Base-by-base conservation (phyloP, 305 asterid species). In the Rubia occidens region DNA sequence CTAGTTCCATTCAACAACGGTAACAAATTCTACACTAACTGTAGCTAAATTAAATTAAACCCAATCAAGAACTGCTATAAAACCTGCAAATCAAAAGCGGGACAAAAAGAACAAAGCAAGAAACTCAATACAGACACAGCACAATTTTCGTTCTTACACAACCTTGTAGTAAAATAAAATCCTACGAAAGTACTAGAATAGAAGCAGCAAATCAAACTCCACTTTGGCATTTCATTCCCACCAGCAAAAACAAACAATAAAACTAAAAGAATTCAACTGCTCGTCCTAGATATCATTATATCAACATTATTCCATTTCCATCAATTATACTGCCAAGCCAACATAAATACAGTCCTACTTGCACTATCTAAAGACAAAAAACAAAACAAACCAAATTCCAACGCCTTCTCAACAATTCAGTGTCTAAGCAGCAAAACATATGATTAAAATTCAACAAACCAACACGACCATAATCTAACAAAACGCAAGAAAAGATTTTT, bases 401-500 rank as follows among this genome's bases (percentile, higher is more conserved):
- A 35, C 11, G 26, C 8, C 24, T 18, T 29, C 11, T 18, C 15
- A 63, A 14, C 13, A 71, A 47, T 72, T 72, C 62, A 60, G 29
- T 39, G 20, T 47, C 18, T 26, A 42, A 40, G 17, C 73, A n/a
- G 7, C 58, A 66, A 47, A 29, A 29, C 35, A 29, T 1, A 21
- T 58, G 35, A 20, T 9, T 58, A 20, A 8, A 13, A 58, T 58
- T 21, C 21, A 20, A 9, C 35, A 29, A 29, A 2, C 35, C 35
- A 29, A 29, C 35, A 29, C 35, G 35, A 29, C 35, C 35, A 29
- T 29, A 29, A 29, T 29, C 35, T 29, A 29, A 29, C 3, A 24
- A 60, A 14, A 24, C 15, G 21, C 26, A 8, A n/a, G 2, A 15
- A 66, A 37, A 11, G 3, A n/a, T 26, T 59, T 49, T 80, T 80